Evolutionary conservation across 2,329 filamentous ascomycete species (phyloP).

Genomic region (Clarireedia homoeocarpa): DNA sequence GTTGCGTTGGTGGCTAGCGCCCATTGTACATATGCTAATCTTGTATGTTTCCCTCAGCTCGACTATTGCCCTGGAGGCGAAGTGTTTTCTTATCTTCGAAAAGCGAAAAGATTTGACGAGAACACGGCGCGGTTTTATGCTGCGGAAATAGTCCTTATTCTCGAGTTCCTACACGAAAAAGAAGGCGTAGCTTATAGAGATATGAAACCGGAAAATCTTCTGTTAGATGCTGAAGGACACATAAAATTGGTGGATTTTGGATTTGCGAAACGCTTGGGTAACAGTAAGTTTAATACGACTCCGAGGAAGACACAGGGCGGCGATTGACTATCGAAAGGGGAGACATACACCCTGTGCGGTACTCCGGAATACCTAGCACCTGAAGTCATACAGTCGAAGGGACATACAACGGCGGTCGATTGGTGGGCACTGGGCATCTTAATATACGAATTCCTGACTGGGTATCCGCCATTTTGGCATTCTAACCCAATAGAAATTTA

Average conservation of each 20-base stretch:
- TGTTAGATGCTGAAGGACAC: constrained; percentile 70
- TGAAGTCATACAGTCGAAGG: constrained; percentile 78
- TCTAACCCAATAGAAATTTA: constrained; percentile 83
- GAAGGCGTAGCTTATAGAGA: constrained; percentile 76
- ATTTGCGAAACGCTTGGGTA: constrained; percentile 71
- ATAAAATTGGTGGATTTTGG: constrained; percentile 81
- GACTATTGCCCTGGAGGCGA: constrained; percentile 80
- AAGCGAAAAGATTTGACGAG: constrained; percentile 72
- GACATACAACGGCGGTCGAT: constrained; percentile 68
- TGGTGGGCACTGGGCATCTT: constrained; percentile 85
- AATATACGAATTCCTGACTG: constrained; percentile 77
- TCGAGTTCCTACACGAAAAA: constrained; percentile 73
- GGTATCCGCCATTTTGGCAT: constrained; percentile 82
- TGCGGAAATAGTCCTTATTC: constrained; percentile 73
- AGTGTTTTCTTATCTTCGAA: constrained; percentile 74
- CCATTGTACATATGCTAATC: neutral
- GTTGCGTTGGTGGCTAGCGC: neutral
- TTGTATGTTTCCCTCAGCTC: constrained; percentile 34
- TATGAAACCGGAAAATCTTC: constrained; percentile 74
- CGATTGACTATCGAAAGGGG: constrained; percentile 11
- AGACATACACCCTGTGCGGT: constrained; percentile 69
- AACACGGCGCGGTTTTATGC: constrained; percentile 73
- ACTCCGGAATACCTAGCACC: constrained; percentile 80
- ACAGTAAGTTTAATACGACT: constrained; percentile 32
- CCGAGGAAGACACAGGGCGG: neutral